Evolutionary conservation across 2,329 filamentous ascomycete species (phyloP).

Genomic region (Colletotrichum tropicale): DNA sequence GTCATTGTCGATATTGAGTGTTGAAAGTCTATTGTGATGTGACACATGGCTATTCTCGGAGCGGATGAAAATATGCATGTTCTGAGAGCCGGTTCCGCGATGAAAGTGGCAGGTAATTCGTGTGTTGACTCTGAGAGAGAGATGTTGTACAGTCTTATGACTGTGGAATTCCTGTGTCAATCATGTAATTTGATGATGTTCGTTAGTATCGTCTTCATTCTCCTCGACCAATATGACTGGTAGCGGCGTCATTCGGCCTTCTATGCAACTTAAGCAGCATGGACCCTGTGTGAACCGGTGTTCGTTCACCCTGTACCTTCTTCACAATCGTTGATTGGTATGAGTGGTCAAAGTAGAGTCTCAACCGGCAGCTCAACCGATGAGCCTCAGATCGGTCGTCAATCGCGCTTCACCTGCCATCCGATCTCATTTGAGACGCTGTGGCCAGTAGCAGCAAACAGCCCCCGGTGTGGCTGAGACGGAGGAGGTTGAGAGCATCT

Average conservation of each 20-base stretch:
- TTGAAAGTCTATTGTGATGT: background rate
- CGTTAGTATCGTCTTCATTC: background rate
- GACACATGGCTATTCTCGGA: background rate
- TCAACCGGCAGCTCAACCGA: background rate
- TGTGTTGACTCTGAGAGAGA: background rate
- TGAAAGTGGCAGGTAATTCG: background rate
- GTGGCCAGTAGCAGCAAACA: background rate
- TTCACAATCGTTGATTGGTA: background rate
- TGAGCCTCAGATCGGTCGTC: background rate
- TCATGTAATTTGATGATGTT: background rate
- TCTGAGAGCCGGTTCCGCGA: background rate
- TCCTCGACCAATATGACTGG: background rate
- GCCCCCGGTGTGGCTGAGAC: background rate
- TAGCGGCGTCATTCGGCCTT: background rate
- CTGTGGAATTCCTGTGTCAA: background rate
- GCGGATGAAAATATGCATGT: background rate
- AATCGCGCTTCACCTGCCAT: background rate
- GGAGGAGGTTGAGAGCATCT: background rate
- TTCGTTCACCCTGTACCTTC: background rate
- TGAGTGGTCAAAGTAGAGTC: background rate
- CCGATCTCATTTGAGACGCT: constrained; percentile 9
- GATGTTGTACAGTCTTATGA: background rate
- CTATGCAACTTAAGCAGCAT: background rate
- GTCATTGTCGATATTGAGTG: background rate
- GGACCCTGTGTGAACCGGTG: background rate